Percentiles rank a stretch among this genome's conserved stretches.
phyloP scores from a whole-genome alignment of 75 land plant species.

The Cryptomeria japonica region DNA sequence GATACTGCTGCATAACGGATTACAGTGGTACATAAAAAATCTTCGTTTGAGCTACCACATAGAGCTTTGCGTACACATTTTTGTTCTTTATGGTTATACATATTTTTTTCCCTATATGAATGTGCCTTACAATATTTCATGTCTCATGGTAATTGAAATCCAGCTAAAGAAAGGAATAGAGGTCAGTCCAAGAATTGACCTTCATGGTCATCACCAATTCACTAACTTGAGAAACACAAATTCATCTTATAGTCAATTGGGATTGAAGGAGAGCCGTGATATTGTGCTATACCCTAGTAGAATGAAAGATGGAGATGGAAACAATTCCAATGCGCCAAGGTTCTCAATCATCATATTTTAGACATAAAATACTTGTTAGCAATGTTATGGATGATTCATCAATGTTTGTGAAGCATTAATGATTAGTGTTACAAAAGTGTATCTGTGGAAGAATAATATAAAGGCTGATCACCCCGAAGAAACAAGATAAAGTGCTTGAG shows the following conservation, averaged over 20 bases:
- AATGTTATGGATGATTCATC: not conserved
- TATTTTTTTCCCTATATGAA: not conserved
- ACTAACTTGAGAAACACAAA: no score
- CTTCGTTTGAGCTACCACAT: not conserved
- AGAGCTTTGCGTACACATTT: not conserved
- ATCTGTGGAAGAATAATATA: not conserved
- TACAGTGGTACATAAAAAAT: not conserved
- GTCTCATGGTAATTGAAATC: not conserved
- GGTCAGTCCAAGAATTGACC: not conserved
- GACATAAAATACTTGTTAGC: not conserved
- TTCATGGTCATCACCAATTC: no score
- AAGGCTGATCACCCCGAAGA: not conserved
- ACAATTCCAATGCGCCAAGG: not conserved
- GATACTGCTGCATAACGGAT: not conserved
- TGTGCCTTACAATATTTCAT: not conserved
- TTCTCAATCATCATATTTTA: not conserved
- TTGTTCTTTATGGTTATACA: not conserved
- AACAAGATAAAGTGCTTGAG: not conserved
- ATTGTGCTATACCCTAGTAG: not conserved
- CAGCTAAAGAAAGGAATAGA: not conserved
- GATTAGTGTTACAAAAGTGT: no score
- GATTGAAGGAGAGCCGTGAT: no score
- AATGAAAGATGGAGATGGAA: not conserved
- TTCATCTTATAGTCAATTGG: no score
- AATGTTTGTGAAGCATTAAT: not conserved